Percentiles rank a stretch among this genome's conserved stretches.
Conservation (phyloP, 2,329 filamentous ascomycete genomes). For the Myotisia sp. region DNA sequence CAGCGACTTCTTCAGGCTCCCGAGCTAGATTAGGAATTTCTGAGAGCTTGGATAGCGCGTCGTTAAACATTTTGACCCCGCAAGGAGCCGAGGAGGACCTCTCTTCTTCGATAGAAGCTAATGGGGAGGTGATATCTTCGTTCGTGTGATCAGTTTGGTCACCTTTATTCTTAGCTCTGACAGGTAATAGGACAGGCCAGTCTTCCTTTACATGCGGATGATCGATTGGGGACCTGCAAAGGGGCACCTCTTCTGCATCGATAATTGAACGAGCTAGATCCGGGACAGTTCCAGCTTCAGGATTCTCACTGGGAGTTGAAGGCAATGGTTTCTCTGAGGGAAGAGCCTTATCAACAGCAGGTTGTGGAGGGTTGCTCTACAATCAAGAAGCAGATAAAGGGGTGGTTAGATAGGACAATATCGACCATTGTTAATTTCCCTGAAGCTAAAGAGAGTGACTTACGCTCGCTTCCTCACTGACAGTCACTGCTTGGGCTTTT, state of each 20-base stretch:
- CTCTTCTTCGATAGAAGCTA: constrained; percentile 1
- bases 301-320: constrained; percentile 6
- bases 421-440: no score
- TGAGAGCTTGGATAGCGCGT: constrained; percentile 5
- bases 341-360: constrained; percentile 6
- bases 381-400: no score
- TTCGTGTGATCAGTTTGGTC: neutral
- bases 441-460: no score
- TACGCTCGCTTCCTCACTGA: no score
- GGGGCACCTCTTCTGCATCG: constrained; percentile 6
- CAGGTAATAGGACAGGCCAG: constrained; percentile 9
- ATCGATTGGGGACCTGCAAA: constrained; percentile 1
- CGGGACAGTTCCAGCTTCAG: neutral
- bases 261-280: constrained; percentile 4
- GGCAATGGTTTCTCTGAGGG: constrained; percentile 12
- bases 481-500: neutral
- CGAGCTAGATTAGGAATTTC: neutral
- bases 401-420: no score
- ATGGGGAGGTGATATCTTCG: neutral
- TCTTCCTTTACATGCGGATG: constrained; percentile 9
- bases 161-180: constrained; percentile 1
- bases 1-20: no score
- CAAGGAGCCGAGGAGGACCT: neutral
- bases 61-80: constrained; percentile 8
- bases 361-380: neutral